These are phyloP conservation scores for Apium graveolens DNA, from an alignment of 129 eudicot species.

Conservation along the genomic window DNA sequence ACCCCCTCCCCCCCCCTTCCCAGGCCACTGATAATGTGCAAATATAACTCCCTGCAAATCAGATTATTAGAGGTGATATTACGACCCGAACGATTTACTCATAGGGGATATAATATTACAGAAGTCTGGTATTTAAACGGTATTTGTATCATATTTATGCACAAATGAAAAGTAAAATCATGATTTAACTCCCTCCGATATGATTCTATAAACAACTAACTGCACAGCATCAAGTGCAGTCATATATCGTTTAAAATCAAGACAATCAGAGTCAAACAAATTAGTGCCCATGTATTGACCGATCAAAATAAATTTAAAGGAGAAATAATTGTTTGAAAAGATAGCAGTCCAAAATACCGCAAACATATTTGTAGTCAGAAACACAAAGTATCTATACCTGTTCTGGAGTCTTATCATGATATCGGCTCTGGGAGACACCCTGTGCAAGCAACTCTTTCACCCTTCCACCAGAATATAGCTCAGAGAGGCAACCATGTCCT, in stretches of 20 bases:
- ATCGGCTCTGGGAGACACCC: constrained; percentile 92
- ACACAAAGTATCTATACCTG: constrained; percentile 39
- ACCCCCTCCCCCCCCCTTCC: no score
- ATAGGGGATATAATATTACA: neutral
- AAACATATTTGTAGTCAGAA: neutral
- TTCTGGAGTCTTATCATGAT: constrained; percentile 92
- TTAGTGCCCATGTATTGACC: neutral
- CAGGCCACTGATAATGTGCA: neutral
- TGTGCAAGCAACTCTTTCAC: constrained; percentile 96
- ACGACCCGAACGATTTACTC: neutral
- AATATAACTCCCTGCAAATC: neutral
- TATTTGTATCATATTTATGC: neutral
- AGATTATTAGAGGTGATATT: neutral
- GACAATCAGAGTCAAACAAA: neutral
- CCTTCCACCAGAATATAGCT: constrained; percentile 86
- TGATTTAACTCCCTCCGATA: neutral
- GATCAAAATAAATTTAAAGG: no score
- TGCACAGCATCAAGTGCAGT: neutral
- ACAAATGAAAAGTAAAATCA: neutral
- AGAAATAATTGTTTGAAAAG: neutral
- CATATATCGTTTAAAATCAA: neutral
- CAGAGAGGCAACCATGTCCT: constrained; percentile 84
- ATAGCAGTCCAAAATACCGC: neutral
- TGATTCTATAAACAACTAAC: neutral
- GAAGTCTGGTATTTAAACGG: no score